Evolutionary conservation across 2,329 filamentous ascomycete genomes (phyloP).

Genomic region (Coleophoma eucalyptorum): DNA sequence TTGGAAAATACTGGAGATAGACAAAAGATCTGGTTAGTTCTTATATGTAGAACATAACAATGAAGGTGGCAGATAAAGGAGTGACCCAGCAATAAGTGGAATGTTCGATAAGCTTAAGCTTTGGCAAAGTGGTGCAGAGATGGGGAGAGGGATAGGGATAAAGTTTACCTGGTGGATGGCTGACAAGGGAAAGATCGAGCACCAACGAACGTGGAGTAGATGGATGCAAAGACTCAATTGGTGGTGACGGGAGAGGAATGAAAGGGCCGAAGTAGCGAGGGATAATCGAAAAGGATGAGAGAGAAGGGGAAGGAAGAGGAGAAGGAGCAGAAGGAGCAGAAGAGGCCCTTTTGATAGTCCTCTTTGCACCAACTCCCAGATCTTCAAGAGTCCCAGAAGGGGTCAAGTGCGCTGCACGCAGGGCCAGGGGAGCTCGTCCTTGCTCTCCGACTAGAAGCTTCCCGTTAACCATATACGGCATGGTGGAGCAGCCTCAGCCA

Average conservation of each 20-base stretch:
- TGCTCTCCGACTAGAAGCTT: background rate
- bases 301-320: background rate
- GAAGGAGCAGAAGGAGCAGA: background rate
- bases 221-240: background rate
- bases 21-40: background rate
- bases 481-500: too few species aligned
- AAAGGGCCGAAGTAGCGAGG: conserved; percentile 1
- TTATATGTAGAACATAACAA: background rate
- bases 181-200: background rate
- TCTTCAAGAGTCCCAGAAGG: too few species aligned
- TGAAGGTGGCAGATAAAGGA: too few species aligned
- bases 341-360: background rate
- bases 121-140: background rate
- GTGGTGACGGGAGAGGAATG: background rate
- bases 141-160: background rate
- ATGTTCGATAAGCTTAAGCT: too few species aligned
- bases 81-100: too few species aligned
- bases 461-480: too few species aligned
- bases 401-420: too few species aligned
- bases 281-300: background rate
- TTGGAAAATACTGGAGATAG: background rate
- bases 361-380: background rate
- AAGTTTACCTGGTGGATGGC: background rate
- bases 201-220: background rate
- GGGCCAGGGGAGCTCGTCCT: too few species aligned